phyloP scores from a whole-genome alignment of 2,329 filamentous ascomycete genomes.

The Thermothelomyces thermophilus region DNA sequence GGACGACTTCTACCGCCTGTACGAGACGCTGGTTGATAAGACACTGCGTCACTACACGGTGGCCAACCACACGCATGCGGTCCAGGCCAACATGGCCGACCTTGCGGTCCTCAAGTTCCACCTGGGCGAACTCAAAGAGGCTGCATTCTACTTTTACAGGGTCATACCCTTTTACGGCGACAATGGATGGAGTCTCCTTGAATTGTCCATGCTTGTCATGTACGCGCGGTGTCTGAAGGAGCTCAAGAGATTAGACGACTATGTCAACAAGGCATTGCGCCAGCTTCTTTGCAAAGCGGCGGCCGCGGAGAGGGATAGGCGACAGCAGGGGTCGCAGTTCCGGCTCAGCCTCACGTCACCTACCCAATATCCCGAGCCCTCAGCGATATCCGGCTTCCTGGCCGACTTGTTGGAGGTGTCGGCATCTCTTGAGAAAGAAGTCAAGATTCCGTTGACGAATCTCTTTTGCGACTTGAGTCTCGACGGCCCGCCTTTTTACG shows the following conservation, averaged over 20 bases:
- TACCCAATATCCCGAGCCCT: constrained; percentile 29
- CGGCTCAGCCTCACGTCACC: constrained; percentile 24
- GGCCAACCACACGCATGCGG: constrained; percentile 70
- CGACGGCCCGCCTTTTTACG: constrained; percentile 62
- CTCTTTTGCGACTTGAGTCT: constrained; percentile 69
- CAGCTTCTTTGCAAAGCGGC: constrained; percentile 66
- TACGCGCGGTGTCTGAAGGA: constrained; percentile 77
- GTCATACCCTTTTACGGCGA: constrained; percentile 74
- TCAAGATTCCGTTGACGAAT: constrained; percentile 60
- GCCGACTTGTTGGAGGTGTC: constrained; percentile 42
- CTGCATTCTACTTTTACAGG: constrained; percentile 70
- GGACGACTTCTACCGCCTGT: constrained; percentile 59
- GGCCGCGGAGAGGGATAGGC: constrained; percentile 44
- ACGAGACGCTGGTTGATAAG: constrained; percentile 74
- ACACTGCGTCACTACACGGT: constrained; percentile 76
- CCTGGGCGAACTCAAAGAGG: constrained; percentile 63
- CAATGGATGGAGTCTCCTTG: constrained; percentile 70
- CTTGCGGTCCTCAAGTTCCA: constrained; percentile 78
- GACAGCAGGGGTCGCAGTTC: constrained; percentile 34
- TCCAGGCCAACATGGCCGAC: constrained; percentile 73
- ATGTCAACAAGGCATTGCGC: constrained; percentile 65
- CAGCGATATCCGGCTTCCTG: constrained; percentile 43
- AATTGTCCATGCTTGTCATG: constrained; percentile 78
- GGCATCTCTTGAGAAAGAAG: constrained; percentile 45
- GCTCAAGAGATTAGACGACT: constrained; percentile 70